A percentile compares a stretch with the other conserved stretches of the same genome.
Evolutionary conservation across 768 basidiomycete genomes (phyloP).

Genomic region (Auricularia sp.): DNA sequence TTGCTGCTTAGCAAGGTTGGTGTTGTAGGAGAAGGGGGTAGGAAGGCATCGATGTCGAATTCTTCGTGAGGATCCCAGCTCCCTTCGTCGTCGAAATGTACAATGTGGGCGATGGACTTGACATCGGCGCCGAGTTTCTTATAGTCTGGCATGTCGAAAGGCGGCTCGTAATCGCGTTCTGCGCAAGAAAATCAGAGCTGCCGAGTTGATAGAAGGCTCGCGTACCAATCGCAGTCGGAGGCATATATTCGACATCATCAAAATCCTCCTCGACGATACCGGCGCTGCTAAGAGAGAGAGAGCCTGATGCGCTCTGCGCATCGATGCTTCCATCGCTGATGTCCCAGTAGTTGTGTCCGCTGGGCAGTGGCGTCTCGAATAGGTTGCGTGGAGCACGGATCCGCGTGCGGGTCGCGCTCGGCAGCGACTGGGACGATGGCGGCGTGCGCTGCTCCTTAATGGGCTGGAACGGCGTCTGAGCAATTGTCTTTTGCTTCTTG

Average conservation of each 20-base stretch:
- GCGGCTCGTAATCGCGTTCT: conserved; percentile 36
- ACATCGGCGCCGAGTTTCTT: conserved; percentile 29
- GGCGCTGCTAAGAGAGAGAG: conserved; percentile 13
- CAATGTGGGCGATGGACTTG: conserved; percentile 23
- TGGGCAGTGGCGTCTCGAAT: conserved; percentile 59
- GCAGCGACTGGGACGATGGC: conserved; percentile 12
- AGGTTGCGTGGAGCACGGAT: conserved; percentile 44
- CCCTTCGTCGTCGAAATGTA: neutral
- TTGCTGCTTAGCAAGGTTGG: neutral
- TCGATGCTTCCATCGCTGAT: conserved; percentile 46
- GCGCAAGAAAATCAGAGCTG: neutral
- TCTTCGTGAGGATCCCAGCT: neutral
- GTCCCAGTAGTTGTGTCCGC: conserved; percentile 61
- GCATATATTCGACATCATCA: conserved; percentile 47
- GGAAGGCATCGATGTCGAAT: neutral
- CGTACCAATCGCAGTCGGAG: conserved; percentile 41
- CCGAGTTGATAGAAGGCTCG: neutral
- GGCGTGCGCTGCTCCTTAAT: conserved; percentile 26
- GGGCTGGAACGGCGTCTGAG: conserved; percentile 26
- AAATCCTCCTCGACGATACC: conserved; percentile 19
- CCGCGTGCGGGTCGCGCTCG: conserved; percentile 61
- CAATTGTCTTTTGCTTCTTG: conserved; percentile 25
- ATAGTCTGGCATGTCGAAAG: conserved; percentile 42
- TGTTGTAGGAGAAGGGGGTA: neutral
- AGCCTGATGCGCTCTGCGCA: conserved; percentile 11